These are phyloP conservation scores for Pseudopyricularia cyperi DNA, from an alignment of 2,329 filamentous ascomycete species.

Conservation along the genomic window DNA sequence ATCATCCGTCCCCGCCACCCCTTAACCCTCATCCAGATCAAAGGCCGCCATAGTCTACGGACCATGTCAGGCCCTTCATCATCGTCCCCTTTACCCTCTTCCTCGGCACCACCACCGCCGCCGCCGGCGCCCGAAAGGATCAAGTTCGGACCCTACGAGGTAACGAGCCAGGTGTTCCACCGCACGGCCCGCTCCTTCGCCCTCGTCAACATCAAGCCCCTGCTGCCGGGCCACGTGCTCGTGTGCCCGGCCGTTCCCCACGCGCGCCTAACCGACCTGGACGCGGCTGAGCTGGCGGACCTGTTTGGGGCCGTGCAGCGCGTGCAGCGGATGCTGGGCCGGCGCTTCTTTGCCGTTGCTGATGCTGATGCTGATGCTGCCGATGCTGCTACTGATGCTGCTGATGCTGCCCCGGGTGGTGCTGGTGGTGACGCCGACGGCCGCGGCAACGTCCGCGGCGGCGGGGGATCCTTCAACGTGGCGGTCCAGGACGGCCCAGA, in stretches of 20 bases:
- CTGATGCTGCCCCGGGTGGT: no score
- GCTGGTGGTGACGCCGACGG: no score
- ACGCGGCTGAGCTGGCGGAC: slow-evolving; percentile 58
- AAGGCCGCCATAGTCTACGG: no score
- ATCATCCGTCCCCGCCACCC: no score
- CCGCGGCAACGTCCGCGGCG: slow-evolving; percentile 7
- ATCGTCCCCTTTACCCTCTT: no score
- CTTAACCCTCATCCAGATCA: no score
- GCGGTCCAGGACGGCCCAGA: slow-evolving; percentile 87
- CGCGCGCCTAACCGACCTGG: slow-evolving; percentile 63
- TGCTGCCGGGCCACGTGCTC: slow-evolving; percentile 86
- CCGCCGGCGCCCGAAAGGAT: slow-evolving; percentile 18
- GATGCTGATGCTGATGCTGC: slow-evolving; percentile 2
- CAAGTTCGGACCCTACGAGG: slow-evolving; percentile 63
- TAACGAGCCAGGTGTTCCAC: slow-evolving; percentile 83
- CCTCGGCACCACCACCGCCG: background rate
- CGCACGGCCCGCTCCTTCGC: slow-evolving; percentile 68
- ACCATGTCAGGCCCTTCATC: no score
- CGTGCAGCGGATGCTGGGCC: slow-evolving; percentile 62
- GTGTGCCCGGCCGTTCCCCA: slow-evolving; percentile 63
- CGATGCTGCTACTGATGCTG: background rate
- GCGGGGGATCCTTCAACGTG: slow-evolving; percentile 70
- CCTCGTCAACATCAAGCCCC: slow-evolving; percentile 88
- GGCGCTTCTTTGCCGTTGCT: slow-evolving; percentile 31
- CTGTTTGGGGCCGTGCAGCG: slow-evolving; percentile 79